phyloP scores from a whole-genome alignment of 2,329 filamentous ascomycete genomes.

The Grosmannia huntii region DNA sequence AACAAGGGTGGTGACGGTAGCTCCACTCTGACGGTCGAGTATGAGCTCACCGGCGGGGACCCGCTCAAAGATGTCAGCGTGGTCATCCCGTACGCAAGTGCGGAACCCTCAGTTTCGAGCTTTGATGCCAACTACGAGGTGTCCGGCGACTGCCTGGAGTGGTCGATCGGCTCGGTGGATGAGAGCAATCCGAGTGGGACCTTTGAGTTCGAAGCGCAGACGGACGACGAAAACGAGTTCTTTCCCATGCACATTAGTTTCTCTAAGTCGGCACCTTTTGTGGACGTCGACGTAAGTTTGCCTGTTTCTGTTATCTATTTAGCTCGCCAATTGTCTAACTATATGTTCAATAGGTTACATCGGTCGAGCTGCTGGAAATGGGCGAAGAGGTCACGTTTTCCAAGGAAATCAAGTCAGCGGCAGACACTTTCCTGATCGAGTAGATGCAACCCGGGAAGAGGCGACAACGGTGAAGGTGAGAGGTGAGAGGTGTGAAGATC shows the following conservation, averaged over 20 bases:
- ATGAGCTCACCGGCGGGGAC: slow-evolving; percentile 76
- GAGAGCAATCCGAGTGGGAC: slow-evolving; percentile 71
- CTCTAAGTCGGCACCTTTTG: slow-evolving; percentile 70
- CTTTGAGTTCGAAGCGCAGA: slow-evolving; percentile 91
- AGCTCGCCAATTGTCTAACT: slow-evolving; percentile 13
- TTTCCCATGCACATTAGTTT: slow-evolving; percentile 96
- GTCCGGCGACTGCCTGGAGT: slow-evolving; percentile 82
- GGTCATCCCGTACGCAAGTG: slow-evolving; percentile 71
- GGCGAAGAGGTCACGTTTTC: slow-evolving; percentile 71
- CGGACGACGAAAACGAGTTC: slow-evolving; percentile 82
- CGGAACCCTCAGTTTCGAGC: slow-evolving; percentile 79
- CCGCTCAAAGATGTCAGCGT: slow-evolving; percentile 74
- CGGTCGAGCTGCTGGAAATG: slow-evolving; percentile 60
- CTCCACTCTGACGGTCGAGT: slow-evolving; percentile 88
- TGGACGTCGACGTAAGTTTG: slow-evolving; percentile 78
- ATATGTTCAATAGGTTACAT: slow-evolving; percentile 37
- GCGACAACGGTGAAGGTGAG: not conserved
- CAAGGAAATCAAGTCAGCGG: slow-evolving; percentile 65
- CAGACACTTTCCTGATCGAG: slow-evolving; percentile 66
- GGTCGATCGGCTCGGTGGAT: slow-evolving; percentile 79
- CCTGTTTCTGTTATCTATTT: slow-evolving; percentile 14
- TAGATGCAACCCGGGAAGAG: slow-evolving; percentile 24
- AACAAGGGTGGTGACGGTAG: slow-evolving; percentile 72
- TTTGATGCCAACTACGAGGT: slow-evolving; percentile 94
- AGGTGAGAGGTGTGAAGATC: not conserved